phyloP scores from a whole-genome alignment of 345 rosid genomes.

The Passiflora organensis region DNA sequence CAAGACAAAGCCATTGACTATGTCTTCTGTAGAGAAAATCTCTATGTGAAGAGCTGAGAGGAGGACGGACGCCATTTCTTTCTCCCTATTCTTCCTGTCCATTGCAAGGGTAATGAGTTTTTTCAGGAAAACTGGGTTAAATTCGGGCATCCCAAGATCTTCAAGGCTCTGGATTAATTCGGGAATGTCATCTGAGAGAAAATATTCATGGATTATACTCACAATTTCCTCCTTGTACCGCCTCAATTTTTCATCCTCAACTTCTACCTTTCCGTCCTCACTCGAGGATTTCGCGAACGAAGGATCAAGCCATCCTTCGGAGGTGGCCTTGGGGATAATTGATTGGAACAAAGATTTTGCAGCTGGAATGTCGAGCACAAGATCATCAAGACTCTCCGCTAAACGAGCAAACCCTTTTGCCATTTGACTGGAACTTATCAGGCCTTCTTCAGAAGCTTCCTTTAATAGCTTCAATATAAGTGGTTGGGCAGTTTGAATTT shows the following conservation, averaged over 20 bases:
- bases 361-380: conserved; percentile 88
- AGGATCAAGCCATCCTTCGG: conserved; percentile 88
- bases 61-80: conserved; percentile 97
- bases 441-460: conserved; percentile 93
- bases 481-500: conserved; percentile 58
- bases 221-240: conserved; percentile 72
- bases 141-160: conserved; percentile 72
- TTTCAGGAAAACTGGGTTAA: conserved; percentile 78
- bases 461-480: conserved; percentile 65
- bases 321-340: conserved; percentile 59
- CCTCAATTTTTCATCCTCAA: conserved; percentile 48
- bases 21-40: conserved; percentile 87
- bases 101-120: conserved; percentile 86
- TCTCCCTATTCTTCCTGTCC: conserved; percentile 98
- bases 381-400: conserved; percentile 89
- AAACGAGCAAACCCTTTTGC: conserved; percentile 78
- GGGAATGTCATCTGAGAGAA: conserved; percentile 95
- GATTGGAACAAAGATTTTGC: conserved; percentile 61
- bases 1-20: conserved; percentile 81
- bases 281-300: conserved; percentile 39
- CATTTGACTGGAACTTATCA: conserved; percentile 97
- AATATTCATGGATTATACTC: conserved; percentile 87
- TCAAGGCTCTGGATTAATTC: conserved; percentile 83
- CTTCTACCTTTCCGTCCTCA: conserved; percentile 36
- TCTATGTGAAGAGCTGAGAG: conserved; percentile 93